A percentile compares a stretch with the other conserved stretches of the same genome.
phyloP scores from a whole-genome alignment of 1,139 yeast species.

The Hyphopichia burtonii region DNA sequence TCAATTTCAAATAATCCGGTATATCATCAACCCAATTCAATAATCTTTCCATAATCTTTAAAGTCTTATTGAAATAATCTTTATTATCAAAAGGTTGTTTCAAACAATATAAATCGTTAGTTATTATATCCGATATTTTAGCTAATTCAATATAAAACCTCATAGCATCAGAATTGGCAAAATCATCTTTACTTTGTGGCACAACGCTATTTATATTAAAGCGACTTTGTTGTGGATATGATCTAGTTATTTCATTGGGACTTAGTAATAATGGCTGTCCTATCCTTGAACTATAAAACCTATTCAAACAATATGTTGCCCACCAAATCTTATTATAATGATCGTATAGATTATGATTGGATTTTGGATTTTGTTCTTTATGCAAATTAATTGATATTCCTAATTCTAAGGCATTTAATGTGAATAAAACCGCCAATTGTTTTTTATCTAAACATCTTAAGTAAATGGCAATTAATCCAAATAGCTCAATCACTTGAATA shows the following conservation, averaged over 20 bases:
- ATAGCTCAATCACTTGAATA: constrained; percentile 24
- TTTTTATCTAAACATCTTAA: constrained; percentile 26
- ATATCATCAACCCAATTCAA: constrained; percentile 21
- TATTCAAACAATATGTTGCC: constrained; percentile 27
- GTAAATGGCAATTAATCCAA: constrained; percentile 25
- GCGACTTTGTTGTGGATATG: constrained; percentile 6
- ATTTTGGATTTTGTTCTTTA: constrained; percentile 8
- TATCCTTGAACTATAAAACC: constrained; percentile 24
- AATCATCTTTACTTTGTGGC: constrained; percentile 12
- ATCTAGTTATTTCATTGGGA: constrained; percentile 14
- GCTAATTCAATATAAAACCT: constrained; percentile 23
- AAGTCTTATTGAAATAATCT: constrained; percentile 15
- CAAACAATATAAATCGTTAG: constrained; percentile 18
- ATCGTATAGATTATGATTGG: constrained; percentile 6
- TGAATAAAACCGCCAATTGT: constrained; percentile 23
- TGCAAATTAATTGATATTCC: constrained; percentile 28
- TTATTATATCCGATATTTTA: constrained; percentile 23
- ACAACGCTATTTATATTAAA: background rate
- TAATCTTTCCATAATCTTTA: constrained; percentile 17
- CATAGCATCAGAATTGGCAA: constrained; percentile 15
- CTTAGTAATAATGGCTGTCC: constrained; percentile 26
- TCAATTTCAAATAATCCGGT: constrained; percentile 18
- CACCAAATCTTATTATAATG: constrained; percentile 19
- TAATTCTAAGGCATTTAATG: constrained; percentile 24
- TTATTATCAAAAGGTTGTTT: constrained; percentile 17